These are phyloP conservation scores for Conticribra guillardii DNA, from an alignment of 108 stramenopile species.

Conservation along the genomic window DNA sequence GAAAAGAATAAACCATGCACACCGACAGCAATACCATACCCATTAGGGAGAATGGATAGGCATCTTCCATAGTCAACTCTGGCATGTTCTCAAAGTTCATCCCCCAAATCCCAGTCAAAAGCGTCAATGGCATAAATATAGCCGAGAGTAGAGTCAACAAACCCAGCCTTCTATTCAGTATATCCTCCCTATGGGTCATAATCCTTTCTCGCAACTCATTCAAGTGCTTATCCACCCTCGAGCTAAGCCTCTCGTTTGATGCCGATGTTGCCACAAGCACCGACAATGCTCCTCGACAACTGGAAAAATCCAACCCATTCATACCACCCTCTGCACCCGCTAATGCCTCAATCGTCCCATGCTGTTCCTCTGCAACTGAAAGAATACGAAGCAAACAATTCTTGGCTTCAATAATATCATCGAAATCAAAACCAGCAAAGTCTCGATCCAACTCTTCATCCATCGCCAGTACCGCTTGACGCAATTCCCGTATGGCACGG, in stretches of 20 bases:
- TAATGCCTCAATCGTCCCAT: slow-evolving; percentile 61
- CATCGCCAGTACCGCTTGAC: slow-evolving; percentile 38
- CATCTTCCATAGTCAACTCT: slow-evolving; percentile 41
- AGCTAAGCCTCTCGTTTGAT: slow-evolving; percentile 53
- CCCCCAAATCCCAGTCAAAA: slow-evolving; percentile 55
- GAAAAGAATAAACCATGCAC: slow-evolving; percentile 46
- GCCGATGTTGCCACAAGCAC: slow-evolving; percentile 46
- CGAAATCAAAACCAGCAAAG: slow-evolving; percentile 35
- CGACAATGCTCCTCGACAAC: slow-evolving; percentile 39
- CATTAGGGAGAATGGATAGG: slow-evolving; percentile 36
- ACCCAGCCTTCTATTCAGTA: slow-evolving; percentile 48
- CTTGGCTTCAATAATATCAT: slow-evolving; percentile 51
- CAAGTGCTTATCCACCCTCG: slow-evolving; percentile 54
- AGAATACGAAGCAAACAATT: slow-evolving; percentile 48
- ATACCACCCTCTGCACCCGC: slow-evolving; percentile 44
- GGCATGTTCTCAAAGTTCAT: slow-evolving; percentile 67
- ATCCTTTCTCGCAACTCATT: slow-evolving; percentile 43
- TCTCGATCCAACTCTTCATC: slow-evolving; percentile 54
- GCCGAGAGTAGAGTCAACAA: slow-evolving; percentile 54
- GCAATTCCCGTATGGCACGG: slow-evolving; percentile 43
- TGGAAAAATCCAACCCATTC: slow-evolving; percentile 44
- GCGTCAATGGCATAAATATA: slow-evolving; percentile 59
- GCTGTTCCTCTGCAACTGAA: slow-evolving; percentile 61
- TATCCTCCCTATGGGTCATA: slow-evolving; percentile 50
- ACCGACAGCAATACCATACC: slow-evolving; percentile 42